Percentiles rank a stretch among this genome's conserved stretches.
Evolutionary conservation across 2,329 filamentous ascomycete species (phyloP).

Genomic region (Colletotrichum chrysophilum): DNA sequence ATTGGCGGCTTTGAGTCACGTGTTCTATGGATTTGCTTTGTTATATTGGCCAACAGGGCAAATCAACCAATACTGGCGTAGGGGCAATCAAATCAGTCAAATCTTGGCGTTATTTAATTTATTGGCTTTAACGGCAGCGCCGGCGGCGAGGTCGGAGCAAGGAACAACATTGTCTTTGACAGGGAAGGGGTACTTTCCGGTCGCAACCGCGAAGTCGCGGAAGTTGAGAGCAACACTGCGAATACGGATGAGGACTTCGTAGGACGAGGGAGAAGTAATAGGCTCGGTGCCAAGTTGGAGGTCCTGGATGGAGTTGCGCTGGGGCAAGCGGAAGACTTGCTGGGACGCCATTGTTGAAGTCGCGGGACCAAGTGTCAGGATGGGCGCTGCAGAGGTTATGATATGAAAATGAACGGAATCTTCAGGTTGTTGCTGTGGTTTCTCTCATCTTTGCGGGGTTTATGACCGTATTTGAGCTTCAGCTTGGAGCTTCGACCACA

Average conservation of each 20-base stretch:
- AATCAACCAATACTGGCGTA: no score
- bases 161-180: constrained; percentile 38
- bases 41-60: no score
- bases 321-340: constrained; percentile 8
- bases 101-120: no score
- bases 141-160: constrained; percentile 39
- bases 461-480: not conserved
- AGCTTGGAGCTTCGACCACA: not conserved
- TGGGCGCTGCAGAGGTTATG: not conserved
- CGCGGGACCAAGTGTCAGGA: not conserved
- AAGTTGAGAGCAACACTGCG: constrained; percentile 37
- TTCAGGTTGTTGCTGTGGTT: not conserved
- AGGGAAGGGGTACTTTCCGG: constrained; percentile 31
- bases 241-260: constrained; percentile 35
- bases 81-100: no score
- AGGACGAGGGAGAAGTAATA: constrained; percentile 25
- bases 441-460: not conserved
- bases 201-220: constrained; percentile 36
- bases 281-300: constrained; percentile 29
- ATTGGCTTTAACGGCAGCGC: no score
- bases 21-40: no score
- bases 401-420: not conserved
- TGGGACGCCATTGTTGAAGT: not conserved
- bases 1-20: no score
- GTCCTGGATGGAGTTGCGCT: constrained; percentile 21